A percentile compares a stretch with the other conserved stretches of the same genome.
Conservation (phyloP, 768 basidiomycete species). For the Suillus paluster region DNA sequence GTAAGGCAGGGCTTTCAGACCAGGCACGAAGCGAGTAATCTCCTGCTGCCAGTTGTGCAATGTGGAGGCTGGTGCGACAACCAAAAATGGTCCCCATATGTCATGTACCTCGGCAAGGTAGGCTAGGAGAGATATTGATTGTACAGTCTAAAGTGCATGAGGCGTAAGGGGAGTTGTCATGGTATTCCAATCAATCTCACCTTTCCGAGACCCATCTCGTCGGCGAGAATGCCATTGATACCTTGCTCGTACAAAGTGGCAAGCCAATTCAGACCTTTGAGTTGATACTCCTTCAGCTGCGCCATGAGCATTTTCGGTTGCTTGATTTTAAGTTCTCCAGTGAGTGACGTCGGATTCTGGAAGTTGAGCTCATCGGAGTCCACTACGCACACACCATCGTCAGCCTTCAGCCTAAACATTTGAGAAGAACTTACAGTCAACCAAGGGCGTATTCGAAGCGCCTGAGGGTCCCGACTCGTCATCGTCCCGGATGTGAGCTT, state of each 20-base stretch:
- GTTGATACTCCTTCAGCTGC: slow-evolving; percentile 95
- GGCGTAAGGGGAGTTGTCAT: neutral
- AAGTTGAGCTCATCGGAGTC: slow-evolving; percentile 98
- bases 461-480: slow-evolving; percentile 44
- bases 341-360: slow-evolving; percentile 95
- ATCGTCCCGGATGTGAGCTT: slow-evolving; percentile 46
- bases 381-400: slow-evolving; percentile 48
- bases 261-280: slow-evolving; percentile 98
- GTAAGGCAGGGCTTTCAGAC: slow-evolving; percentile 93
- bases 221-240: slow-evolving; percentile 98
- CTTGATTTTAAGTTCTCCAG: slow-evolving; percentile 79
- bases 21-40: slow-evolving; percentile 92
- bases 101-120: slow-evolving; percentile 97
- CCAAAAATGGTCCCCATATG: slow-evolving; percentile 99
- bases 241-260: slow-evolving; percentile 98
- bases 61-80: slow-evolving; percentile 96
- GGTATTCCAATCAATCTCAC: slow-evolving; percentile 38
- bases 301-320: slow-evolving; percentile 98
- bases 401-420: neutral
- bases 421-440: slow-evolving; percentile 63
- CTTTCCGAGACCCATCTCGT: slow-evolving; percentile 98
- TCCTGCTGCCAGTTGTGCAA: slow-evolving; percentile 99
- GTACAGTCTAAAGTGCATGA: slow-evolving; percentile 71
- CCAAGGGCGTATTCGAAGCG: slow-evolving; percentile 50
- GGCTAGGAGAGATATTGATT: slow-evolving; percentile 94